These are phyloP conservation scores for Neolentinus lepideus DNA, from an alignment of 1,284 basidiomycete species.

Conservation along the genomic window DNA sequence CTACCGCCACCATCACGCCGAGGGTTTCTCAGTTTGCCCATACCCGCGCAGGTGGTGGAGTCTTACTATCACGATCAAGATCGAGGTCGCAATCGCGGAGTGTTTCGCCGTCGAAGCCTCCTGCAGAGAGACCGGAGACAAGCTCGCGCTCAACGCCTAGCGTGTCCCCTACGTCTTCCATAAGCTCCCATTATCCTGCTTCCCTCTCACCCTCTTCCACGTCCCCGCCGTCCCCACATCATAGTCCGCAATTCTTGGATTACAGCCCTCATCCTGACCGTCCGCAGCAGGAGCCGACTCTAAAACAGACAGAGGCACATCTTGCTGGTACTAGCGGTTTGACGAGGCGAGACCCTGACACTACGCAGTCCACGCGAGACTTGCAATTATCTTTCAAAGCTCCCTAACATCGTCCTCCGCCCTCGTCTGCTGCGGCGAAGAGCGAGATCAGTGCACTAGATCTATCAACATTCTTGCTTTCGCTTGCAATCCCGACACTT, in stretches of 20 bases:
- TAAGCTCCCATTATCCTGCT: slow-evolving; percentile 27
- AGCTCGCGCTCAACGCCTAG: slow-evolving; percentile 17
- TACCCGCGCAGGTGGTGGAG: background rate
- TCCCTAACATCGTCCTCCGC: slow-evolving; percentile 3
- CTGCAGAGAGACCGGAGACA: background rate
- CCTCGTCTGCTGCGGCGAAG: background rate
- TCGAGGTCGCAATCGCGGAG: slow-evolving; percentile 5
- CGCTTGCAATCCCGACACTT: too few relatives aligned
- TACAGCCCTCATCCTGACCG: background rate
- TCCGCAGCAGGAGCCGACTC: background rate
- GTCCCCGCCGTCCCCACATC: slow-evolving; percentile 24
- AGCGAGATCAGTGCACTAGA: too few relatives aligned
- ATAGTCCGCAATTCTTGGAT: slow-evolving; percentile 7
- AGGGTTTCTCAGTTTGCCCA: slow-evolving; percentile 4
- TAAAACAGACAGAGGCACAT: background rate
- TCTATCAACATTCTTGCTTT: too few relatives aligned
- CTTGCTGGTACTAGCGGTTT: background rate
- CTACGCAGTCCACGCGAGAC: too few relatives aligned
- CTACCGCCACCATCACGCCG: slow-evolving; percentile 24
- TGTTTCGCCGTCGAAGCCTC: background rate
- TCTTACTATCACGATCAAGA: slow-evolving; percentile 9
- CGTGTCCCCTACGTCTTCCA: slow-evolving; percentile 25
- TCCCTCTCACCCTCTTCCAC: slow-evolving; percentile 23
- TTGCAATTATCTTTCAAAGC: slow-evolving; percentile 3
- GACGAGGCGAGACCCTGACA: too few relatives aligned